These are phyloP conservation scores for Sporothrix brasiliensis DNA, from an alignment of 2,329 filamentous ascomycete species.

Conservation along the genomic window DNA sequence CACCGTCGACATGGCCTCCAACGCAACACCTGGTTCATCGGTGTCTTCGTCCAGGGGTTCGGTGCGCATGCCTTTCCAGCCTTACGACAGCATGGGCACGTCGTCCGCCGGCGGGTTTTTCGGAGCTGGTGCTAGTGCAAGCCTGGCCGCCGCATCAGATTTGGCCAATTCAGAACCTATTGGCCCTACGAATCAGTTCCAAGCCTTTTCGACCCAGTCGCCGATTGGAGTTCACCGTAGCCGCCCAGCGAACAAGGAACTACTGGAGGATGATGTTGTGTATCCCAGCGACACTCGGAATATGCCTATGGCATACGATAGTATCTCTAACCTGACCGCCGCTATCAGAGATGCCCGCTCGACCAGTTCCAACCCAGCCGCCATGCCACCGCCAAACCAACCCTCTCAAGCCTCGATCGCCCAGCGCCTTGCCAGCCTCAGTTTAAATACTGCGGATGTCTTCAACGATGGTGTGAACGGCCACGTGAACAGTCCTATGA, in stretches of 20 bases:
- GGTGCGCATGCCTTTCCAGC: constrained; percentile 64
- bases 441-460: constrained; percentile 36
- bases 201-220: constrained; percentile 70
- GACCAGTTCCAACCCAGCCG: not conserved
- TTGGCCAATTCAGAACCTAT: constrained; percentile 60
- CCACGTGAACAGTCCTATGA: constrained; percentile 50
- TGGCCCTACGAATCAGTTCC: constrained; percentile 51
- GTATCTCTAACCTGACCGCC: not conserved
- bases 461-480: not conserved
- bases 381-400: not conserved
- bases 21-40: constrained; percentile 44
- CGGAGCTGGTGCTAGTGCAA: constrained; percentile 51
- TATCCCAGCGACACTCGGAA: constrained; percentile 72
- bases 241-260: constrained; percentile 66
- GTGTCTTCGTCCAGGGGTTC: constrained; percentile 52
- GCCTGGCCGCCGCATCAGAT: constrained; percentile 44
- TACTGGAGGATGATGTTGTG: constrained; percentile 70
- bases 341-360: not conserved
- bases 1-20: not conserved
- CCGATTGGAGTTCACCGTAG: constrained; percentile 68
- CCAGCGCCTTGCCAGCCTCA: constrained; percentile 41
- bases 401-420: not conserved
- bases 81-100: constrained; percentile 57
- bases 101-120: constrained; percentile 54
- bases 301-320: constrained; percentile 45